Percentiles rank a stretch among this genome's conserved stretches.
phyloP scores from a whole-genome alignment of 139 green algal genomes.

The Mesotaenium endlicherianum region DNA sequence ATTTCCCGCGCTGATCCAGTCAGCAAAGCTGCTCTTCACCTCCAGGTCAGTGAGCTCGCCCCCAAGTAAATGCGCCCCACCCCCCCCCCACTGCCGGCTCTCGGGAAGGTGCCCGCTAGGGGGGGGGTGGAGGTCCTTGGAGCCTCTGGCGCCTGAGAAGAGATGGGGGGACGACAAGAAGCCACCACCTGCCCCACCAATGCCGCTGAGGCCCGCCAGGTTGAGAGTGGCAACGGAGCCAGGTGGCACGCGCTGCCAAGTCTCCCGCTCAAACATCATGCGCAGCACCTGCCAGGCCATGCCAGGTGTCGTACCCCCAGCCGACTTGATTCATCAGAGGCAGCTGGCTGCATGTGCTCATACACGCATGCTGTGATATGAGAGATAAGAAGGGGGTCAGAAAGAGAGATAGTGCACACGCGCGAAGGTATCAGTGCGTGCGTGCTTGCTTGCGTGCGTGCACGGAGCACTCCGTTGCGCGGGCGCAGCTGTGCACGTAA shows the following conservation, averaged over 20 bases:
- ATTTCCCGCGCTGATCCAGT: slow-evolving; percentile 33
- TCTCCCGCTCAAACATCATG: slow-evolving; percentile 48
- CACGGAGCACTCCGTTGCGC: too few species aligned
- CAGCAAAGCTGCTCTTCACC: slow-evolving; percentile 20
- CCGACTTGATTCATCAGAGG: too few species aligned
- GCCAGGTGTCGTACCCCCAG: too few species aligned
- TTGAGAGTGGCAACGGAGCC: slow-evolving; percentile 17
- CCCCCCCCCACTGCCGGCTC: too few species aligned
- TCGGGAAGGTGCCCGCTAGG: neutral
- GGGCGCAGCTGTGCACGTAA: too few species aligned
- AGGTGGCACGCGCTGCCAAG: slow-evolving; percentile 36
- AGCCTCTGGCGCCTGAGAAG: neutral
- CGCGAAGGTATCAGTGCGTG: too few species aligned
- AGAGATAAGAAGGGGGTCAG: too few species aligned
- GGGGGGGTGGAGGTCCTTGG: neutral
- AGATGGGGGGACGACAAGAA: neutral
- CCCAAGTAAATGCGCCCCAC: neutral
- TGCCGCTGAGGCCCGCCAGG: slow-evolving; percentile 35
- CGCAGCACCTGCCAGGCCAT: slow-evolving; percentile 33
- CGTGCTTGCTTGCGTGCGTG: too few species aligned
- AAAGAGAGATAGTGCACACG: too few species aligned
- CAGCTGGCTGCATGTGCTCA: too few species aligned
- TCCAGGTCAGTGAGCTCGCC: neutral
- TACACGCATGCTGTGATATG: too few species aligned
- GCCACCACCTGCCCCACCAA: neutral